A percentile compares a stretch with the other conserved stretches of the same genome.
Conservation (phyloP, 1,139 yeast species). For the Sugiyamaella sp. region DNA sequence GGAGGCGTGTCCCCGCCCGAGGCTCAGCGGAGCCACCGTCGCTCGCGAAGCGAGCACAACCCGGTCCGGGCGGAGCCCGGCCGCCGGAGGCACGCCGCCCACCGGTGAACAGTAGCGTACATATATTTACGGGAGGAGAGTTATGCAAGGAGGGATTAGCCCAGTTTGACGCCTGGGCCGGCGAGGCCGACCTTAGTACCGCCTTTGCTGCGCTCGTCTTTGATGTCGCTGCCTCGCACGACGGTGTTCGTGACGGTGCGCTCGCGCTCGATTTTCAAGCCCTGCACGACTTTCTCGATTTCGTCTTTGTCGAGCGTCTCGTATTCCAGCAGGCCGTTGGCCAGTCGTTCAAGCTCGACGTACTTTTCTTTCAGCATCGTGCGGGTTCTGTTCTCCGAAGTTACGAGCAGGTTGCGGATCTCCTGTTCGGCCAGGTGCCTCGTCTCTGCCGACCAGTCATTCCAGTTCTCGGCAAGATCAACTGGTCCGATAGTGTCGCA, state of each 20-base stretch:
- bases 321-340: conserved; percentile 91
- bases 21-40: no score
- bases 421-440: conserved; percentile 92
- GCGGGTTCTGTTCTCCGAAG: conserved; percentile 80
- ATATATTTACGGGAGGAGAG: conserved; percentile 10
- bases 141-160: conserved; percentile 10
- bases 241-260: conserved; percentile 76
- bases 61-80: no score
- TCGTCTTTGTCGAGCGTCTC: conserved; percentile 93
- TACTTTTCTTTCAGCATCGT: conserved; percentile 60
- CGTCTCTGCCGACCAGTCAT: conserved; percentile 87
- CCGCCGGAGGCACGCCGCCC: no score
- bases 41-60: no score
- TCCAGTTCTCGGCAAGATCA: conserved; percentile 82
- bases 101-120: conserved; percentile 3
- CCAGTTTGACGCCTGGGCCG: conserved; percentile 18
- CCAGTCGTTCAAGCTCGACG: conserved; percentile 81
- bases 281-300: conserved; percentile 81
- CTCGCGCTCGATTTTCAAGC: conserved; percentile 69
- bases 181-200: conserved; percentile 22
- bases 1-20: no score
- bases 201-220: conserved; percentile 39
- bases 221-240: conserved; percentile 53
- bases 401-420: conserved; percentile 71
- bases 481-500: conserved; percentile 93